These are phyloP conservation scores for Tetraselmis striata DNA, from an alignment of 139 green algal species.

Conservation along the genomic window DNA sequence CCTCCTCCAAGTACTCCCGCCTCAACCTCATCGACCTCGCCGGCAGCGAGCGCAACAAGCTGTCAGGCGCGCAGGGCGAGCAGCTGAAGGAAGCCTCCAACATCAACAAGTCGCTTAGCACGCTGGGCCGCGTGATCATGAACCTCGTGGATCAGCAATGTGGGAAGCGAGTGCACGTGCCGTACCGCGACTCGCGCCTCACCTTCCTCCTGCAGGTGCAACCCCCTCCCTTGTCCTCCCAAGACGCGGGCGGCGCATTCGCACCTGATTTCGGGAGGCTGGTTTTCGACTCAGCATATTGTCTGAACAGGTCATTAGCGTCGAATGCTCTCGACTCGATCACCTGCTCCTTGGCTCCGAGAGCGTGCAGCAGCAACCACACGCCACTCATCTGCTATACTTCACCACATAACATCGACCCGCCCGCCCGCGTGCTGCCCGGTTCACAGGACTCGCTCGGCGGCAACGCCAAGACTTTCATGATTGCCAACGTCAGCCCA, in stretches of 20 bases:
- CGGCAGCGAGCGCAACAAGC: not conserved
- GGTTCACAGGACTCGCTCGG: not conserved
- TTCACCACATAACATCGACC: no score
- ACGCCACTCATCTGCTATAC: no score
- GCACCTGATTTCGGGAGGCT: no score
- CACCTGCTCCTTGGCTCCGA: no score
- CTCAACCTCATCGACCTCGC: constrained; percentile 61
- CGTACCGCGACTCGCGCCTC: constrained; percentile 9
- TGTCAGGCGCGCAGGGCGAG: not conserved
- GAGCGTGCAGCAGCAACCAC: no score
- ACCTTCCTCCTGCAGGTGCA: constrained; percentile 12
- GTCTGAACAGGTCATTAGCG: no score
- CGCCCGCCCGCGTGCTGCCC: no score
- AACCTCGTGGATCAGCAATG: constrained; percentile 17
- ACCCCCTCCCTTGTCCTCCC: no score
- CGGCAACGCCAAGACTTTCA: constrained; percentile 11
- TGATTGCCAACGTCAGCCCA: constrained; percentile 8
- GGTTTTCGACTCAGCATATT: no score
- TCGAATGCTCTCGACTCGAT: no score
- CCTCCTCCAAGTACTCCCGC: not conserved
- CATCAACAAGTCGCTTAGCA: not conserved
- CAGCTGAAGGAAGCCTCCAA: not conserved
- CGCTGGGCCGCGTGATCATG: constrained; percentile 39
- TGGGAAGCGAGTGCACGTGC: constrained; percentile 18
- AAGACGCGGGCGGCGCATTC: no score